Percentiles rank a stretch among this genome's conserved stretches.
These are phyloP conservation scores for Corniculantispora saksenae DNA, from an alignment of 2,329 filamentous ascomycete species.

Conservation along the genomic window DNA sequence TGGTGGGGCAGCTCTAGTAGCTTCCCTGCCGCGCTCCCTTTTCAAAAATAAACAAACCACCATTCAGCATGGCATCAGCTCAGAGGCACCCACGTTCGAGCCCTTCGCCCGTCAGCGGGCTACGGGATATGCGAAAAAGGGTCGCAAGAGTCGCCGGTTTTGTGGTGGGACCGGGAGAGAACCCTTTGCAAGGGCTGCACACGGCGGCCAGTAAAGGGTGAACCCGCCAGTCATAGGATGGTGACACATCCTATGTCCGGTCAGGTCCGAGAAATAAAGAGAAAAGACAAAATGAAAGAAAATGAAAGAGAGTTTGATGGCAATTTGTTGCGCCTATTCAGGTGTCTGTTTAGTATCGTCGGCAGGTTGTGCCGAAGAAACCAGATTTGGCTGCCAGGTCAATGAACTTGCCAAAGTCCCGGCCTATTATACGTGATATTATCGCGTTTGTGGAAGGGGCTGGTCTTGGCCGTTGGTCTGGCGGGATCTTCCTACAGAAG, in stretches of 20 bases:
- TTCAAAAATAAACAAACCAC: no score
- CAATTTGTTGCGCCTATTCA: background rate
- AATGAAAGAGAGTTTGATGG: background rate
- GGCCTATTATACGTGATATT: background rate
- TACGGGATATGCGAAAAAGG: no score
- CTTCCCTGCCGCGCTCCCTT: no score
- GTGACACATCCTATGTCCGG: background rate
- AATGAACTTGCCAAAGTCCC: background rate
- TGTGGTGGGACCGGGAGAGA: background rate
- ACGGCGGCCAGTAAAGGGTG: background rate
- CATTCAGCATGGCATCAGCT: no score
- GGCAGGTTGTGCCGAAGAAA: background rate
- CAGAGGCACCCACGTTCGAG: no score
- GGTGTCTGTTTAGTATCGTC: background rate
- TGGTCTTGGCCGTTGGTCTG: background rate
- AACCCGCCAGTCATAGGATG: background rate
- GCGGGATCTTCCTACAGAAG: constrained; percentile 19
- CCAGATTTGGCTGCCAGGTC: background rate
- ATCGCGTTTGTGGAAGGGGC: background rate
- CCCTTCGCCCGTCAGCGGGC: no score
- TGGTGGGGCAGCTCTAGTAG: no score
- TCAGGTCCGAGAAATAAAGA: background rate
- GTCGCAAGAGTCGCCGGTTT: background rate
- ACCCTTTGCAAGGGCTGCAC: background rate
- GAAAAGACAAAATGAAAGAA: background rate